Evolutionary conservation across 2,329 filamentous ascomycete species (phyloP), one percentile per base, ranked within the genome.

Genomic region (Bertia moriformis): DNA sequence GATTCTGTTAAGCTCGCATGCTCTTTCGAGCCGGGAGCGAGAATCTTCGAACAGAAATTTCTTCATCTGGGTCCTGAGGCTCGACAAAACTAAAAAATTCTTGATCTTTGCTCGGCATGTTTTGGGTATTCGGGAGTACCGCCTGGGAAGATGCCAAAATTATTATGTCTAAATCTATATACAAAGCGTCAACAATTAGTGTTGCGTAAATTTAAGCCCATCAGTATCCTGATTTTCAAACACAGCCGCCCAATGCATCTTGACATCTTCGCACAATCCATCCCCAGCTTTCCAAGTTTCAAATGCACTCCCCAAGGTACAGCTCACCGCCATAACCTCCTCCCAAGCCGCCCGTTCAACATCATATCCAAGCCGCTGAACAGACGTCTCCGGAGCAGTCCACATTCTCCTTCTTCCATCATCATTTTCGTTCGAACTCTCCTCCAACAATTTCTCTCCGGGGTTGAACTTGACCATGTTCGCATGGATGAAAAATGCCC

Each of bases 261-360:
- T 46, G 13, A 56, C 51, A 33, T 41, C 51, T 18, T 49, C 39
- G 39, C 55, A 58, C 3, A 55, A 44, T 2, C 49, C 52, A 3
- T 43, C 41, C 38, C 54, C 54, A n/a, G 48, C 43, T 24, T 48
- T 41, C 57, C 58, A 61, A 1, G 54, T 51, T 19, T 47, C 48
- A 41, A 61, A 58, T 13, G 47, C 43, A 1, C 42, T 44, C 38
- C 59, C 55, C 2, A 56, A 48, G 19, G 56, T 46, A 43, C 60
- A 62, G 38, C 56, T 58, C 13, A 59, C 55, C 45, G 47, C 55
- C 39, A 55, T 58, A 39, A 62, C 53, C 39, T 60, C 59, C 37
- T 57, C 54, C 59, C 59, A 62, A 33, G 59, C 57, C 4, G 48
- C 48, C 37, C 45, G 53, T 42, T 62, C 59, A 3, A 51, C 49